Base-by-base conservation (phyloP, 305 asterid species). In the Fraxinus platypoda region DNA sequence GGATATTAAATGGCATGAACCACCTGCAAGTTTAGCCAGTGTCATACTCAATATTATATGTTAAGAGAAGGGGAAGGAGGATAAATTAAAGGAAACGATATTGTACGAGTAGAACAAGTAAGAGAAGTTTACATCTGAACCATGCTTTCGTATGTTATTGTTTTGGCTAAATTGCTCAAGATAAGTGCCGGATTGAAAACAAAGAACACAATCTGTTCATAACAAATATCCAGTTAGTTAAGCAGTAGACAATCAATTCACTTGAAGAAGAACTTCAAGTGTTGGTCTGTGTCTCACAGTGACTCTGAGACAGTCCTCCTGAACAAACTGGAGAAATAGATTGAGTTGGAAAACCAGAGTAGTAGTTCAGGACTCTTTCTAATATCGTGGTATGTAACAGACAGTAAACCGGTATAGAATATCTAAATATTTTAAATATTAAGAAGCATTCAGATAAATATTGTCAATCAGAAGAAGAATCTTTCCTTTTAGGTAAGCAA, bases 1-100 rank as follows among this genome's bases (percentile, higher is more conserved):
- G 92, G 79, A 94, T 90, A 85, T 95, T 95, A 52, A 95, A 78
- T 26, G 98, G 98, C 99, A 95, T 94, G 89, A 92, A 95, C 99
- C 97, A 93, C 96, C 98, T 92, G 92, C 86, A 86, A 82, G 78
- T 12, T 80, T 71, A 23, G 73, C 77, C 19, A 3, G 41, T 25
- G 46, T 84, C 75, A 75, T 57, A 43, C 34, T 70, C 12, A 54
- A 79, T 19, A 59, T 38, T 23, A 23, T 30, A 74, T 41, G n/a
- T 23, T 38, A 64, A 23, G 84, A 59, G 41, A 57, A 46, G 68
- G 9, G 75, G 64, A 54, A 49, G 37, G 80, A 76, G 49, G 78
- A 17, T 17, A 52, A 62, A 25, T 49, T 43, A 59, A 25, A 73
- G 52, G 75, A 34, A 73, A 26, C 11, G 23, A 30, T 11, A 31